phyloP scores from a whole-genome alignment of 306 rosid species.

The Gillenia trifoliata region DNA sequence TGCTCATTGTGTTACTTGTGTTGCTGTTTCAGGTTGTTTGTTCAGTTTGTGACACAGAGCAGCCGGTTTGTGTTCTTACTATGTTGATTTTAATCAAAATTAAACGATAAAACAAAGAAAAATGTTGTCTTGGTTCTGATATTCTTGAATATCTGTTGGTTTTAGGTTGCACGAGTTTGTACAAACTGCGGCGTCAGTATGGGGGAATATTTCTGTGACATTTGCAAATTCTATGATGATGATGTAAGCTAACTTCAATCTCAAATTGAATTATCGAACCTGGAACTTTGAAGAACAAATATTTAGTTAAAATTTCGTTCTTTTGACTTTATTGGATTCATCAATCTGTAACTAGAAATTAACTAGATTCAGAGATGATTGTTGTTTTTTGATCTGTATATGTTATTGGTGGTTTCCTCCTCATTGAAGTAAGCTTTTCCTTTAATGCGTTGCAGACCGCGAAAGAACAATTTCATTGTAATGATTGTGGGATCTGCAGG shows the following conservation, averaged over 20 bases:
- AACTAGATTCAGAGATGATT: conserved; percentile 10
- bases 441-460: conserved; percentile 42
- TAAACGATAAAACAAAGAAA: not conserved
- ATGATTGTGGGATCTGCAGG: conserved; percentile 99
- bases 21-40: conserved; percentile 74
- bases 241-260: conserved; percentile 49
- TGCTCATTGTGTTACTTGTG: not conserved
- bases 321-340: conserved; percentile 15
- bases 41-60: conserved; percentile 94
- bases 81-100: not conserved
- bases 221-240: conserved; percentile 90
- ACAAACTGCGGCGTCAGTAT: conserved; percentile 86
- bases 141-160: conserved; percentile 6
- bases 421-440: conserved; percentile 13
- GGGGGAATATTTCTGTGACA: conserved; percentile 92
- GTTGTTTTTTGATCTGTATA: conserved; percentile 3
- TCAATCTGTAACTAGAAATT: not conserved
- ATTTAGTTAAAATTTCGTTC: conserved; percentile 1
- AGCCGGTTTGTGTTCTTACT: conserved; percentile 56
- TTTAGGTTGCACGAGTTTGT: conserved; percentile 77
- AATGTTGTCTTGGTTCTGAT: conserved; percentile 2
- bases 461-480: conserved; percentile 82
- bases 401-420: conserved; percentile 8
- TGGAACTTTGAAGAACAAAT: not conserved
- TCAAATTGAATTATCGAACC: not conserved